phyloP scores from a whole-genome alignment of 2,329 filamentous ascomycete species.

The Fusarium coffeatum region DNA sequence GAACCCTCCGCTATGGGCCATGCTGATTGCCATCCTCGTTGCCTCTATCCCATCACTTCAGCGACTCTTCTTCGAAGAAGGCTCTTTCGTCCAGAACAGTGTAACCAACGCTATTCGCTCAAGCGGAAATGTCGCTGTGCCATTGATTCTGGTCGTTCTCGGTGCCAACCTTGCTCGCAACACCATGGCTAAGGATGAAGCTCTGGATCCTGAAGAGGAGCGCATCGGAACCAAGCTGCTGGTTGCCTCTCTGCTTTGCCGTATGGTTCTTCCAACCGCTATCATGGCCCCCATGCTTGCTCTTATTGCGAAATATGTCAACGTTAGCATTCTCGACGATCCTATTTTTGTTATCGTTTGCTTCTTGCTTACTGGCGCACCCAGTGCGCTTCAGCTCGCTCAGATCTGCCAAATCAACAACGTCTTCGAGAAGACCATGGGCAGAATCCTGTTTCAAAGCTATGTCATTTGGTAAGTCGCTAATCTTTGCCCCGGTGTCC shows the following conservation, averaged over 20 bases:
- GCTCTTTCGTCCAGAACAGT: constrained; percentile 91
- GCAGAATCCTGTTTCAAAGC: constrained; percentile 91
- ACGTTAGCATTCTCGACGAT: constrained; percentile 93
- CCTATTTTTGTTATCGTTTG: constrained; percentile 98
- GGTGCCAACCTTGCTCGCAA: constrained; percentile 95
- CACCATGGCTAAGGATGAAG: constrained; percentile 76
- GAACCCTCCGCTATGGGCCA: constrained; percentile 98
- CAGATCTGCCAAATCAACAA: constrained; percentile 99
- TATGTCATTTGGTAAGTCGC: constrained; percentile 79
- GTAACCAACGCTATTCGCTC: constrained; percentile 88
- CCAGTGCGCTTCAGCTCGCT: constrained; percentile 91
- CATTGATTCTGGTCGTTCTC: constrained; percentile 92
- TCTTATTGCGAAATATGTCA: constrained; percentile 87
- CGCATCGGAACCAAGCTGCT: constrained; percentile 79
- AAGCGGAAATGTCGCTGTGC: constrained; percentile 90
- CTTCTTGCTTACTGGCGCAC: constrained; percentile 94
- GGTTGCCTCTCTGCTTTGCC: constrained; percentile 83
- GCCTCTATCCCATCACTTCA: constrained; percentile 89
- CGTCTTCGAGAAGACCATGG: constrained; percentile 96
- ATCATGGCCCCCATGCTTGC: constrained; percentile 94
- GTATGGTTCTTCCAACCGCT: constrained; percentile 91
- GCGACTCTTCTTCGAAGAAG: constrained; percentile 85
- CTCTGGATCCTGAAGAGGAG: constrained; percentile 76
- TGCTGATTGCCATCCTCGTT: constrained; percentile 90
- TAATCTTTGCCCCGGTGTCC: constrained; percentile 15